phyloP scores from a whole-genome alignment of 2,329 filamentous ascomycete genomes.

The Aspergillus oerlinghausenensis region DNA sequence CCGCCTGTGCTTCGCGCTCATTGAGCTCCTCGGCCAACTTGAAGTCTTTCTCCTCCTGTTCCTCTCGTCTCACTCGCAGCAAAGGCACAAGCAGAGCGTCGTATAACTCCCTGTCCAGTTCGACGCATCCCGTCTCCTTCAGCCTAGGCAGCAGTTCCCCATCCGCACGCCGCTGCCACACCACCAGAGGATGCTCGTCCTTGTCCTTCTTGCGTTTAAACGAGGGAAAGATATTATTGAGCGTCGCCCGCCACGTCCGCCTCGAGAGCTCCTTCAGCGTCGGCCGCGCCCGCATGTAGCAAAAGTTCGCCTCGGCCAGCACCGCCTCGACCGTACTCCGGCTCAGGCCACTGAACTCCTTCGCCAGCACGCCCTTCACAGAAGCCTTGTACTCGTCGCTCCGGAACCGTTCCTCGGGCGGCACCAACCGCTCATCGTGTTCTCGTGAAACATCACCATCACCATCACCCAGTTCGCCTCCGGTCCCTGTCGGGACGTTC shows the following conservation, averaged over 20 bases:
- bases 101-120: constrained; percentile 42
- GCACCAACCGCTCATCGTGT: constrained; percentile 23
- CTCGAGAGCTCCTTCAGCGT: constrained; percentile 40
- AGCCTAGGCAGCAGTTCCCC: constrained; percentile 31
- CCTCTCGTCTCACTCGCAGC: constrained; percentile 29
- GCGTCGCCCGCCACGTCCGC: constrained; percentile 43
- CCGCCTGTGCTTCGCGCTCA: constrained; percentile 38
- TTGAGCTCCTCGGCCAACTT: constrained; percentile 41
- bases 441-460: not conserved
- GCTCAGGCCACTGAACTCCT: constrained; percentile 42
- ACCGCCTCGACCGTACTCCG: constrained; percentile 44
- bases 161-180: constrained; percentile 33
- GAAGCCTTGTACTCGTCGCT: constrained; percentile 40
- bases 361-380: constrained; percentile 34
- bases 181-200: constrained; percentile 37
- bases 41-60: constrained; percentile 36
- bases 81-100: constrained; percentile 35
- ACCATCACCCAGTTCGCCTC: constrained; percentile 6
- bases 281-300: constrained; percentile 41
- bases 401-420: constrained; percentile 42
- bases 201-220: constrained; percentile 38
- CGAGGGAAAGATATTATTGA: constrained; percentile 40
- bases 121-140: constrained; percentile 39
- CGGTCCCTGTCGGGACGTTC: constrained; percentile 32
- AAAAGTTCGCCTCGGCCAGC: constrained; percentile 45